Evolutionary conservation across 352 stramenopile species (phyloP).

Genomic region (Phytophthora multivora): DNA sequence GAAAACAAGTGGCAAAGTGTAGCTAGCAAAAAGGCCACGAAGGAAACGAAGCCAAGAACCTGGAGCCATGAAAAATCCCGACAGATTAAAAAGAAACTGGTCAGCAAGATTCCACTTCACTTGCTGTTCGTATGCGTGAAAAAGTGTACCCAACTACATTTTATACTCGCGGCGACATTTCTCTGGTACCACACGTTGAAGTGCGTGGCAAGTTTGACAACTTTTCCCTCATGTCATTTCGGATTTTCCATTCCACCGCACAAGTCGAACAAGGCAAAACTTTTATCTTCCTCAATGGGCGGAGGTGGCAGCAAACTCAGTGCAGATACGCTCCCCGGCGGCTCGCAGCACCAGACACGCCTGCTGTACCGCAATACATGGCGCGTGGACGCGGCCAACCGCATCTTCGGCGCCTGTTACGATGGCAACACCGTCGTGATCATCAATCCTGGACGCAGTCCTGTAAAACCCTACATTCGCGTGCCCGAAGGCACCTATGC

Average conservation of each 20-base stretch:
- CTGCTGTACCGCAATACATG: conserved; percentile 68
- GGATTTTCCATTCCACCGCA: conserved; percentile 20
- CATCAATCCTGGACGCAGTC: conserved; percentile 63
- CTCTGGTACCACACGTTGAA: conserved; percentile 20
- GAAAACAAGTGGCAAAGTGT: conserved; percentile 1
- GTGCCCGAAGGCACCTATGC: conserved; percentile 90
- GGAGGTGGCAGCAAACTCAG: conserved; percentile 17
- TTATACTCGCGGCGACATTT: not conserved
- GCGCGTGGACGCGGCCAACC: conserved; percentile 72
- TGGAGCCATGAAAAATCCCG: conserved; percentile 11
- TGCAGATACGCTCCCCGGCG: conserved; percentile 22
- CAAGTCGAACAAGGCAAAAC: not conserved
- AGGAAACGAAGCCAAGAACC: conserved; percentile 22
- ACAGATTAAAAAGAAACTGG: not conserved
- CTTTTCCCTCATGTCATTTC: conserved; percentile 9
- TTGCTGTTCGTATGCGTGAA: conserved; percentile 17
- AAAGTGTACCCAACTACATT: conserved; percentile 20
- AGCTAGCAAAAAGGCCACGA: conserved; percentile 9
- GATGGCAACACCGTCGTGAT: conserved; percentile 85
- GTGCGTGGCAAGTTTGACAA: conserved; percentile 1
- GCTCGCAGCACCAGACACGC: conserved; percentile 52
- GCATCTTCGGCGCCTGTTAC: conserved; percentile 79
- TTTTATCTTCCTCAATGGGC: conserved; percentile 23
- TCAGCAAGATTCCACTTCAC: conserved; percentile 12
- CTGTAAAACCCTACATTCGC: conserved; percentile 81